Evolutionary conservation across 495 filamentous ascomycete genomes (phyloP), one percentile per base, ranked within the genome.

Genomic region (Bathelium albidoporum): DNA sequence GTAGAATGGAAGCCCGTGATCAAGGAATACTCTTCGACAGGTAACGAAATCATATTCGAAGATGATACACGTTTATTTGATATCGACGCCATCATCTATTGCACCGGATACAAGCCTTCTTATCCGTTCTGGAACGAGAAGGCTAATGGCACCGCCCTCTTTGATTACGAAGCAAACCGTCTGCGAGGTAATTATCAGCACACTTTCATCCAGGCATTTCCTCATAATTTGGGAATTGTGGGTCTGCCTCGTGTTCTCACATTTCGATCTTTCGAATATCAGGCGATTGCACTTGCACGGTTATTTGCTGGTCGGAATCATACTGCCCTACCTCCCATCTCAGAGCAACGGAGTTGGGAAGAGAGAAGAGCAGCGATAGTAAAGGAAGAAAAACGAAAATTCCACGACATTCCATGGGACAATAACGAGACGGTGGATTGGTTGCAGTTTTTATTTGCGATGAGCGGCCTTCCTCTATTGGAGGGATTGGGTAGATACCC

Each of bases 191-290:
- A 24, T 9, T 80, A 80, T 65, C 71, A 66, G 71, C 79, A 81
- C 61, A 80, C 78, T 0, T 81, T 81, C 66, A 72, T 77, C 59
- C 72, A 66, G 9, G 69, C 68, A 18, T 77, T 75, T 55, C 68
- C 75, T 4, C 20, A 32, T 32, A 77, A 72, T 2, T 66, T 81
- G 1, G 79, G 66, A 10, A 65, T 79, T 41, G 73, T 80, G 0
- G 79, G 78, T 0, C 26, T 78, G 3, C 79, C 78, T 7, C 72
- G 77, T 10, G 74, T 72, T 0, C 69, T 82, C 9, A 81, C 79
- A 1, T 82, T 80, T 65, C 69, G 78, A 7, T 73, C 72, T 45
- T 82, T 80, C 66, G 79, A 82, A 65, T 82, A 80, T 71, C 79
- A 82, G 59, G 78, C 78, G 32, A 69, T 81, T 36, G 78, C 78